Evolutionary conservation across 2,329 filamentous ascomycete species (phyloP), one percentile per base, ranked within the genome.

Genomic region (Zarea fungicola): DNA sequence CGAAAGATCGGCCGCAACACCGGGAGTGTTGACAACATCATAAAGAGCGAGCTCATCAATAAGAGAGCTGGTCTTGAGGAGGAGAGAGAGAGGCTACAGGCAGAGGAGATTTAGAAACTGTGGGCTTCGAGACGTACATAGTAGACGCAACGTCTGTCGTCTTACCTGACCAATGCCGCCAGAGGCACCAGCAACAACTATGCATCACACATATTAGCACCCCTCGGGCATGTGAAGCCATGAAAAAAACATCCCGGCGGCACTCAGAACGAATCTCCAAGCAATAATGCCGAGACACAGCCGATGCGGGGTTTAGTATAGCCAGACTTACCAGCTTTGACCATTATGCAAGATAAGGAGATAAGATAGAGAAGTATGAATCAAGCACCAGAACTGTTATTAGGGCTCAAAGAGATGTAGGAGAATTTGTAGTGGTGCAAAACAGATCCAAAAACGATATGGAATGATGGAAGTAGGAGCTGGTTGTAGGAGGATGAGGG

Each of bases 1-100:
- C 53, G 91, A 96, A 53, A 99, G 84, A 70, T 99, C 93, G 64
- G 92, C 84, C 57, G 91, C 89, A 65, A 99, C 93, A 72, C 93
- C 93, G 61, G 90, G 91, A 43, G 90, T 95, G 81, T 97, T 96
- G 72, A 97, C 92, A 59, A 99, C 91, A 95, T 99, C 93, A 79
- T 96, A 99, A 62, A 99, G 87, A 54, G 90, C 80, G 62, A 99
- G 88, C 77, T 97, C 89, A 64, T 92, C 86, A 63, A 99, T 79
- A 65, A 89, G 83, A 57, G 90, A 87, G 65, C 79, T 88, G 59
- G 87, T 83, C 83, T 99, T 99, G 68, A 97, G 81, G 62, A 99
- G 87, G 59, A 99, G 88, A 58, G 93, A 99, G 64, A 99, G 81
- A 60, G 93, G 93, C 91, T 97, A 49, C 22, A 23, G 10, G 14